phyloP scores from a whole-genome alignment of 1,284 basidiomycete genomes.

The Malassezia arunalokei region DNA sequence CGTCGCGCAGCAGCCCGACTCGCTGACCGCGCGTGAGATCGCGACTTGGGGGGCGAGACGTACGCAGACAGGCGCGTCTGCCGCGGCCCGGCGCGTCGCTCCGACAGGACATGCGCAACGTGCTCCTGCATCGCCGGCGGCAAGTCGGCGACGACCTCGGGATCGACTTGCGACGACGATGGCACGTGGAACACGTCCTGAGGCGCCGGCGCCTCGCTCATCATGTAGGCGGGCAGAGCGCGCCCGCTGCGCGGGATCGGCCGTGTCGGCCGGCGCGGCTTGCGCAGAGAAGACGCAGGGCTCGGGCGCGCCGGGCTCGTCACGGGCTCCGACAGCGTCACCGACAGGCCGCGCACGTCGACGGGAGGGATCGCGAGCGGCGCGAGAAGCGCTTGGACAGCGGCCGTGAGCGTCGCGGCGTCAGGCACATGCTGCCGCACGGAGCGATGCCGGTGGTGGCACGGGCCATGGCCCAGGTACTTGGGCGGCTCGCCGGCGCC shows the following conservation, averaged over 20 bases:
- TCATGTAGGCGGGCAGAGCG: background rate
- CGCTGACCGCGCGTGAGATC: constrained; percentile 11
- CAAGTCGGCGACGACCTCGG: constrained; percentile 22
- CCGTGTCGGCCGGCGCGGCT: background rate
- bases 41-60: constrained; percentile 9
- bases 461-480: constrained; percentile 86
- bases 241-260: background rate
- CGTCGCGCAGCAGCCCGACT: constrained; percentile 21
- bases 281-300: background rate
- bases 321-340: constrained; percentile 78
- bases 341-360: constrained; percentile 82
- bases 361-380: constrained; percentile 64
- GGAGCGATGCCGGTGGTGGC: constrained; percentile 70
- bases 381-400: constrained; percentile 64
- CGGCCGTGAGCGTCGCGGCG: constrained; percentile 63
- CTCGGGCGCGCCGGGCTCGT: constrained; percentile 18
- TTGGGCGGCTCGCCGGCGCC: constrained; percentile 85
- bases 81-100: background rate
- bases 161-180: constrained; percentile 30
- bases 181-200: constrained; percentile 28
- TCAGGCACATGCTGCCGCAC: constrained; percentile 49
- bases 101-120: constrained; percentile 15
- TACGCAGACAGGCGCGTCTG: constrained; percentile 2
- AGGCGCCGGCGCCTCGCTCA: constrained; percentile 2
- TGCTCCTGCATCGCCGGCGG: constrained; percentile 24